A percentile compares a stretch with the other conserved stretches of the same genome.
Conservation (phyloP, 768 basidiomycete genomes). For the Pholiota microspora region DNA sequence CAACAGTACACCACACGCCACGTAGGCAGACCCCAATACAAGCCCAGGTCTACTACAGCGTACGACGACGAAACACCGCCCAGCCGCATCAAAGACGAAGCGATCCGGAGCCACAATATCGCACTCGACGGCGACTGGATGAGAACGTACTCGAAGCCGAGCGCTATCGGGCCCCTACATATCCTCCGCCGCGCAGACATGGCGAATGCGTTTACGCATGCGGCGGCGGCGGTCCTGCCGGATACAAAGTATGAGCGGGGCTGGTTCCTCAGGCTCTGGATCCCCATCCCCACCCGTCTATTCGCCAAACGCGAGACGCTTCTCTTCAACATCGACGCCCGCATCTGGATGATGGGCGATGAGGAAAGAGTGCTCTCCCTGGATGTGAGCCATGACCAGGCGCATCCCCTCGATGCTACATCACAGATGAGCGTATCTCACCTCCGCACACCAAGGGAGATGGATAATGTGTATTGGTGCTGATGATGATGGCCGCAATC, state of each 20-base stretch:
- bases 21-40: neutral
- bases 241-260: constrained; percentile 19
- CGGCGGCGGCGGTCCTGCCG: neutral
- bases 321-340: constrained; percentile 35
- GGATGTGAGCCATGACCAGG: constrained; percentile 17
- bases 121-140: constrained; percentile 30
- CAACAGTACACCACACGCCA: constrained; percentile 15
- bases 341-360: constrained; percentile 34
- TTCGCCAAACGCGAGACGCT: constrained; percentile 47
- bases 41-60: neutral
- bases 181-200: neutral
- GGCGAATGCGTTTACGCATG: neutral
- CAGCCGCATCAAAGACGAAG: neutral
- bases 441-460: constrained; percentile 38
- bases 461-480: constrained; percentile 21
- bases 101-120: constrained; percentile 19
- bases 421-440: constrained; percentile 42
- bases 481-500: neutral
- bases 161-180: constrained; percentile 9
- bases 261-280: constrained; percentile 39
- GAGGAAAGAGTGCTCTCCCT: constrained; percentile 17
- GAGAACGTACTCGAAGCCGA: constrained; percentile 22
- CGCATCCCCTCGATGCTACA: constrained; percentile 19
- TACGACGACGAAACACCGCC: neutral
- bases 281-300: constrained; percentile 46